Percentiles rank a stretch among this genome's conserved stretches.
Conservation (phyloP, 371 early-diverging fungal species). For the Rhizopus delemar region DNA sequence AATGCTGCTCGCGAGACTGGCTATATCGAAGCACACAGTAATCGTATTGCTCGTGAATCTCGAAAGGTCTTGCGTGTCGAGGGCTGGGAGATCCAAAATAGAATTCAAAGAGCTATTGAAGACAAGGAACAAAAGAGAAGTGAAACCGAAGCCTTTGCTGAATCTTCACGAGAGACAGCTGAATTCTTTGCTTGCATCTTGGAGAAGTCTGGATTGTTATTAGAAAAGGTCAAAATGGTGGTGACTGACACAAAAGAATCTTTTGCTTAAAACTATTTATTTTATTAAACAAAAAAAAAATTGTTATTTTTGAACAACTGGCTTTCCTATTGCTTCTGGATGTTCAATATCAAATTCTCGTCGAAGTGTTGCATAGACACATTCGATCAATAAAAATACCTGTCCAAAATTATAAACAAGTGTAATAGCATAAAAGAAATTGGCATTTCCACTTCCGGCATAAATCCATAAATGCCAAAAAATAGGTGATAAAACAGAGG, state of each 20-base stretch:
- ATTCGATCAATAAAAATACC: conserved; percentile 78
- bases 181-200: conserved; percentile 66
- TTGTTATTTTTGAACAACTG: conserved; percentile 59
- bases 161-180: conserved; percentile 65
- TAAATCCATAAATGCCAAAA: conserved; percentile 95
- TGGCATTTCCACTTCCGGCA: conserved; percentile 93
- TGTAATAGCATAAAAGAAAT: conserved; percentile 96
- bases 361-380: conserved; percentile 70
- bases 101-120: conserved; percentile 80
- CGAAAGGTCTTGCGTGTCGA: conserved; percentile 76
- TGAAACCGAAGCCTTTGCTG: conserved; percentile 58
- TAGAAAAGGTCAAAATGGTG: conserved; percentile 44
- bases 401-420: conserved; percentile 87
- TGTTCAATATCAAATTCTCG: conserved; percentile 76
- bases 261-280: background rate
- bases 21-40: conserved; percentile 71
- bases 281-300: background rate
- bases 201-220: conserved; percentile 38
- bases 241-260: conserved; percentile 26
- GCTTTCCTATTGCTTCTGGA: conserved; percentile 61
- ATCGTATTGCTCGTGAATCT: conserved; percentile 73
- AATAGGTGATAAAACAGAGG: conserved; percentile 80
- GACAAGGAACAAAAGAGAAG: conserved; percentile 69
- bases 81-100: conserved; percentile 85
- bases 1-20: conserved; percentile 63